Conservation (phyloP, 139 green algal genomes). For the Chlorella sp. region DNA sequence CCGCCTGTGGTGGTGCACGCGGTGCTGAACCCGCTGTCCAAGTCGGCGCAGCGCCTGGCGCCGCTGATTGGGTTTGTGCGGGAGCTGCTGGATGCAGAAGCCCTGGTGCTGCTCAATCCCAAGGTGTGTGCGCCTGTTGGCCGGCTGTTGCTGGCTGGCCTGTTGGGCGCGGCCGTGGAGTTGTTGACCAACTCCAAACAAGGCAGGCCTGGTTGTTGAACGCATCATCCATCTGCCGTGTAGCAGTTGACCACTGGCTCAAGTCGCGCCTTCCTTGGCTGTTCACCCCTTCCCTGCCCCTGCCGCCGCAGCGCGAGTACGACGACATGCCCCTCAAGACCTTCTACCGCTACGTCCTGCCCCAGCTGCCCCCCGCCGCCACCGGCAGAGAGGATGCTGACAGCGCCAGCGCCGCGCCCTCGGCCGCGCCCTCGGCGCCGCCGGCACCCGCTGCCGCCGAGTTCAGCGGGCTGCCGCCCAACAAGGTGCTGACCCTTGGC, state of each 20-base stretch:
- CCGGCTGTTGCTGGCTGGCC: too few relatives aligned
- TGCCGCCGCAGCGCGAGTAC: slow-evolving; percentile 58
- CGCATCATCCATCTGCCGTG: too few relatives aligned
- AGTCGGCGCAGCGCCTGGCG: slow-evolving; percentile 45
- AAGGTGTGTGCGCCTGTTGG: background rate
- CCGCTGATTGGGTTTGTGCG: slow-evolving; percentile 66
- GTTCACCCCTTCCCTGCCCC: too few relatives aligned
- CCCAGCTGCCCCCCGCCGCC: slow-evolving; percentile 19
- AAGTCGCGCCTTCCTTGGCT: too few relatives aligned
- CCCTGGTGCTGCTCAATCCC: slow-evolving; percentile 39
- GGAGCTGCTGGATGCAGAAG: slow-evolving; percentile 30
- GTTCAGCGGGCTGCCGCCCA: slow-evolving; percentile 69
- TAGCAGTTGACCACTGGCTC: too few relatives aligned
- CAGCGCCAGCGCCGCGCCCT: too few relatives aligned
- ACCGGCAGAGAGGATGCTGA: too few relatives aligned
- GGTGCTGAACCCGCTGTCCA: slow-evolving; percentile 78
- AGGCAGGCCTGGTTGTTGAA: too few relatives aligned
- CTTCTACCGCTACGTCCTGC: slow-evolving; percentile 88
- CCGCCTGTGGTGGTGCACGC: slow-evolving; percentile 58
- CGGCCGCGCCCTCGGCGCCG: background rate
- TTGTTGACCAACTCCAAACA: too few relatives aligned
- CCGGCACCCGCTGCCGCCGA: slow-evolving; percentile 51
- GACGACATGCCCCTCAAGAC: slow-evolving; percentile 90
- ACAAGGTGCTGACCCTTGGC: slow-evolving; percentile 89
- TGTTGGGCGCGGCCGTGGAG: too few relatives aligned